A percentile compares a stretch with the other conserved stretches of the same genome.
phyloP scores from a whole-genome alignment of 2,329 filamentous ascomycete genomes.

The Colletotrichum liriopes region DNA sequence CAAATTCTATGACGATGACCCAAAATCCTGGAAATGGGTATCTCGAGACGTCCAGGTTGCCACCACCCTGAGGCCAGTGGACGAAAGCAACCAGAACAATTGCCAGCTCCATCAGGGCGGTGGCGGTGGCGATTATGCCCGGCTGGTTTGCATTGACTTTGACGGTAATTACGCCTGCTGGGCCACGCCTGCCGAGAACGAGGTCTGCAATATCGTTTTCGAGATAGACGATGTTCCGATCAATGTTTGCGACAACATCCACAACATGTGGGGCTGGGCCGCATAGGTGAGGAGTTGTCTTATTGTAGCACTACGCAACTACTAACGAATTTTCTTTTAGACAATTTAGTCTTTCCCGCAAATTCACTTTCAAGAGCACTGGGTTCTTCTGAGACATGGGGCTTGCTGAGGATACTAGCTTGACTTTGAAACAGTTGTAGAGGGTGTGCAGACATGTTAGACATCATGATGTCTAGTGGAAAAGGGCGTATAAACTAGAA shows the following conservation, averaged over 20 bases:
- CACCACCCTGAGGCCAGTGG: slow-evolving; percentile 6
- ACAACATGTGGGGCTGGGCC: slow-evolving; percentile 27
- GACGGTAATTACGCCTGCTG: slow-evolving; percentile 22
- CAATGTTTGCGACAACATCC: slow-evolving; percentile 1
- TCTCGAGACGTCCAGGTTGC: slow-evolving; percentile 17
- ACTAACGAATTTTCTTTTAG: not conserved
- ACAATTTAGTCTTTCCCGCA: no score
- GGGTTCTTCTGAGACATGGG: no score
- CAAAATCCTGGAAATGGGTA: slow-evolving; percentile 17
- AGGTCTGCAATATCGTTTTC: slow-evolving; percentile 25
- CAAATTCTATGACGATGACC: not conserved
- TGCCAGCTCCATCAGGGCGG: slow-evolving; percentile 30
- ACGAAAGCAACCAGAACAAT: not conserved
- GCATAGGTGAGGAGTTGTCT: slow-evolving; percentile 5
- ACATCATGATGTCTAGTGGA: no score
- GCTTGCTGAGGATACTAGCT: no score
- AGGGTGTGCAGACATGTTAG: no score
- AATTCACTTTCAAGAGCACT: no score
- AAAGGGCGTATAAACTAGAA: no score
- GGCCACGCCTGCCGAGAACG: slow-evolving; percentile 14
- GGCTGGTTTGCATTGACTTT: slow-evolving; percentile 24
- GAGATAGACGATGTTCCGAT: slow-evolving; percentile 16
- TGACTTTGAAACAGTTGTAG: no score
- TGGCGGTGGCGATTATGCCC: slow-evolving; percentile 19
- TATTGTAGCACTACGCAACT: not conserved